phyloP scores from a whole-genome alignment of 768 basidiomycete genomes.

The Agaricus bisporus region DNA sequence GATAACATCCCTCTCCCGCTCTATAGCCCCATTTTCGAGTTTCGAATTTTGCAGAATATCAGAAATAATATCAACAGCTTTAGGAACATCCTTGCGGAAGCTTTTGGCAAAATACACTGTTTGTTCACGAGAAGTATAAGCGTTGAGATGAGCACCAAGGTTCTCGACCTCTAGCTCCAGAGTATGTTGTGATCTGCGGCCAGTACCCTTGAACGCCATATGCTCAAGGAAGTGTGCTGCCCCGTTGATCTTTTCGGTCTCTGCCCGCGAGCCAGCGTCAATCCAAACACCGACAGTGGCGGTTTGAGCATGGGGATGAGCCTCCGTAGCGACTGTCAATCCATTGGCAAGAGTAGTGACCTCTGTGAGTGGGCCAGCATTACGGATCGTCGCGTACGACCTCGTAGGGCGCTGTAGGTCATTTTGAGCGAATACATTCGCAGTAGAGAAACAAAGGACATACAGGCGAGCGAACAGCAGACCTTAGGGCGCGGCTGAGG shows the following conservation, averaged over 20 bases:
- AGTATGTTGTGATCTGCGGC: conserved; percentile 77
- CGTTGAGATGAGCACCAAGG: conserved; percentile 94
- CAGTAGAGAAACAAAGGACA: conserved; percentile 9
- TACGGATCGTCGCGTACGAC: conserved; percentile 69
- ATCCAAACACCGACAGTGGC: conserved; percentile 99
- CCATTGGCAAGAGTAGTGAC: conserved; percentile 92
- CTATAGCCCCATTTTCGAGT: conserved; percentile 80
- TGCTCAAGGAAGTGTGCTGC: conserved; percentile 99
- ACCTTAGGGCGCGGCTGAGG: conserved; percentile 37
- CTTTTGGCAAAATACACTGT: conserved; percentile 99
- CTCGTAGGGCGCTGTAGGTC: conserved; percentile 46
- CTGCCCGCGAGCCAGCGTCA: conserved; percentile 95
- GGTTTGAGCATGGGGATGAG: conserved; percentile 86
- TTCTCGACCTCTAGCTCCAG: conserved; percentile 98
- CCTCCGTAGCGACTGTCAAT: conserved; percentile 89
- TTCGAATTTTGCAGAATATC: conserved; percentile 98
- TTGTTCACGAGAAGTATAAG: conserved; percentile 98
- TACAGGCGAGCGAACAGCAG: conserved; percentile 34
- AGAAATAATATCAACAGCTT: conserved; percentile 92
- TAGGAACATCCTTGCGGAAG: conserved; percentile 91
- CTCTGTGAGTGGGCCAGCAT: conserved; percentile 75
- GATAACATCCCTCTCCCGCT: conserved; percentile 95
- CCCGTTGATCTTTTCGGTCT: conserved; percentile 91
- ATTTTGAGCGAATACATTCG: conserved; percentile 1
- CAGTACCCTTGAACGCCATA: conserved; percentile 97